A percentile compares a stretch with the other conserved stretches of the same genome.
phyloP scores from a whole-genome alignment of 225 moss, liverwort and hornwort genomes.

The Marchantia polymorpha region DNA sequence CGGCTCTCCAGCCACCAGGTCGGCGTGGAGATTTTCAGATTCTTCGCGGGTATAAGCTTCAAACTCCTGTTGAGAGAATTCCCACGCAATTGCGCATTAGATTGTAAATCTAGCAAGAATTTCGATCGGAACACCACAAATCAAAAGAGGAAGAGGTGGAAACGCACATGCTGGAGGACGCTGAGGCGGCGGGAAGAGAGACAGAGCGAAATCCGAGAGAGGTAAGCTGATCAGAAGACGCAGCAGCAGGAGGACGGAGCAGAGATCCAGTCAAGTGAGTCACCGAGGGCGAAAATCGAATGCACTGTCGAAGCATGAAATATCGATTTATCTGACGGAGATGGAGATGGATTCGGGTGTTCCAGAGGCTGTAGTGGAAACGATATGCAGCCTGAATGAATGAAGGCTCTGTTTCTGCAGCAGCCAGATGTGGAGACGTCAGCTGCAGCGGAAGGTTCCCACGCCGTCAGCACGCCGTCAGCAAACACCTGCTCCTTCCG shows the following conservation, averaged over 20 bases:
- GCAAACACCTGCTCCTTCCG: too few species aligned
- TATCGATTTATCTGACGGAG: not conserved
- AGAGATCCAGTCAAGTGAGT: not conserved
- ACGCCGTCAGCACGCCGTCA: too few species aligned
- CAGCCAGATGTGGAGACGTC: not conserved
- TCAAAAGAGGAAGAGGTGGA: not conserved
- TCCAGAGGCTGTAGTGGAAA: not conserved
- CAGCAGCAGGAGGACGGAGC: not conserved
- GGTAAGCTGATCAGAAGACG: not conserved
- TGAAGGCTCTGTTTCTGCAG: not conserved
- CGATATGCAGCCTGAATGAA: not conserved
- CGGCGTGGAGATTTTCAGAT: constrained; percentile 71
- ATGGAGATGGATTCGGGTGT: not conserved
- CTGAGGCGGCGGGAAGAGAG: not conserved
- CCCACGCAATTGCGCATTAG: not conserved
- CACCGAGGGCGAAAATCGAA: not conserved
- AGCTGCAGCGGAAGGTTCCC: not conserved
- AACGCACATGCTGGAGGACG: not conserved
- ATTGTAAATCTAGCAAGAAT: not conserved
- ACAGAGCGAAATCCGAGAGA: not conserved
- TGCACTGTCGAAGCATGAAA: constrained; percentile 1
- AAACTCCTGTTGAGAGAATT: constrained; percentile 48
- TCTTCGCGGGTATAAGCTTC: constrained; percentile 55
- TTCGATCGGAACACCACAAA: not conserved
- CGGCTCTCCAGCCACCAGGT: constrained; percentile 98